Base-by-base conservation (phyloP, 164 flowering plant species). In the Saururus chinensis region DNA sequence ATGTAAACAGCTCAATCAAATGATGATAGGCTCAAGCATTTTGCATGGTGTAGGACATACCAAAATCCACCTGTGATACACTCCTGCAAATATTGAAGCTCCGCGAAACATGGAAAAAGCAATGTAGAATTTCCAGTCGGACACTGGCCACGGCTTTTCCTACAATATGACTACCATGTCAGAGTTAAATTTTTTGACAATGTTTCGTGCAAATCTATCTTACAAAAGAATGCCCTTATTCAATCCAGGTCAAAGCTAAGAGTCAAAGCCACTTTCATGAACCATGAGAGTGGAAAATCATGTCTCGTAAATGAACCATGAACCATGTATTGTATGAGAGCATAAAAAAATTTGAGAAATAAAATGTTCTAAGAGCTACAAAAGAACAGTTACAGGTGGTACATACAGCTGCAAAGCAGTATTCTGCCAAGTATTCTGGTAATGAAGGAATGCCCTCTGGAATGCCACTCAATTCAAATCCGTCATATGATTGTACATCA, bases 361-460 rank as follows among this genome's bases (percentile, higher is more conserved):
- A 51, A 40, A 61, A 57, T 19, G 17, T n/a, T 19, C 56, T 6
- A 56, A 19, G 19, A 35, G 41, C n/a, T 45, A 41, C 41, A 21
- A 53, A 35, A 35, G 37, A 57, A 20, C 9, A 21, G 24, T n/a
- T 35, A 60, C 26, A 60, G 57, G 19, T 22, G 21, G n/a, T 57
- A 40, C 92, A 80, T 83, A 93, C 99, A 68, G 96, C 65, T 40
- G 80, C 82, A 81, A 79, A 74, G 68, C 95, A 93, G 77, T 90
- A 93, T 57, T 82, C 82, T 41, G 82, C 81, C 53, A 93, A 80
- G 81, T 70, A 87, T 71, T 82, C 87, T 59, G 92, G 79, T 65
- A 63, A 75, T 21, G 89, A 78, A 59, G 97, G 99, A 67, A 90
- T 80, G 64, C 99, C 99, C 69, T 88, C 88, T 13, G 91, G 95